These are phyloP conservation scores for Eucalyptus microcorys DNA, from an alignment of 345 rosid species.

Conservation along the genomic window DNA sequence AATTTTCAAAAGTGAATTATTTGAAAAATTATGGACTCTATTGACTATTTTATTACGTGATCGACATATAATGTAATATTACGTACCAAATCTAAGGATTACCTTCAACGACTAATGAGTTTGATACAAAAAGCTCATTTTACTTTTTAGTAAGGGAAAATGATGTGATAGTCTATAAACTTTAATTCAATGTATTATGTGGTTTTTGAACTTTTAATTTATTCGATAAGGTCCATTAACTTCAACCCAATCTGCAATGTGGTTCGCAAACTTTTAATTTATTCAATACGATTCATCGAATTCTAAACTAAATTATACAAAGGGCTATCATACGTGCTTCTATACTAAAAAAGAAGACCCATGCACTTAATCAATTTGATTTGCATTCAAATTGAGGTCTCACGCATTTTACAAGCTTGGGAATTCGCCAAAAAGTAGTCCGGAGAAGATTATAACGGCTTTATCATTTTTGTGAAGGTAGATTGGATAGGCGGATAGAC, in stretches of 20 bases:
- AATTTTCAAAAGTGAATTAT: background rate
- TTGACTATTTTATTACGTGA: background rate
- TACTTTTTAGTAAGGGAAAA: too few species aligned
- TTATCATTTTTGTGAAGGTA: background rate
- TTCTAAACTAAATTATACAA: too few species aligned
- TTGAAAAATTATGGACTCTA: rapidly evolving
- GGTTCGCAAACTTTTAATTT: rapidly evolving
- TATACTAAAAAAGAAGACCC: background rate
- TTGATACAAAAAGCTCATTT: background rate
- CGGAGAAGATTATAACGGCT: too few species aligned
- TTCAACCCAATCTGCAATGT: rapidly evolving
- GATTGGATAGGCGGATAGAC: background rate
- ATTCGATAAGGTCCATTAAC: rapidly evolving
- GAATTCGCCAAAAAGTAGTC: background rate
- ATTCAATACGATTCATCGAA: rapidly evolving
- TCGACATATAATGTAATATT: background rate
- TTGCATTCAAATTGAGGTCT: background rate
- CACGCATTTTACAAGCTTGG: background rate
- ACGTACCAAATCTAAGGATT: background rate
- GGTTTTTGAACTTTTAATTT: rapidly evolving
- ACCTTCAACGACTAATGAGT: background rate
- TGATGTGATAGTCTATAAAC: too few species aligned
- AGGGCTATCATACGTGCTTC: background rate
- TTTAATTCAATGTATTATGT: rapidly evolving
- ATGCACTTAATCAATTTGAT: background rate